Percentiles rank a stretch among this genome's conserved stretches.
phyloP scores from a whole-genome alignment of 441 rosid species.

The Pelargonium fulgidum region DNA sequence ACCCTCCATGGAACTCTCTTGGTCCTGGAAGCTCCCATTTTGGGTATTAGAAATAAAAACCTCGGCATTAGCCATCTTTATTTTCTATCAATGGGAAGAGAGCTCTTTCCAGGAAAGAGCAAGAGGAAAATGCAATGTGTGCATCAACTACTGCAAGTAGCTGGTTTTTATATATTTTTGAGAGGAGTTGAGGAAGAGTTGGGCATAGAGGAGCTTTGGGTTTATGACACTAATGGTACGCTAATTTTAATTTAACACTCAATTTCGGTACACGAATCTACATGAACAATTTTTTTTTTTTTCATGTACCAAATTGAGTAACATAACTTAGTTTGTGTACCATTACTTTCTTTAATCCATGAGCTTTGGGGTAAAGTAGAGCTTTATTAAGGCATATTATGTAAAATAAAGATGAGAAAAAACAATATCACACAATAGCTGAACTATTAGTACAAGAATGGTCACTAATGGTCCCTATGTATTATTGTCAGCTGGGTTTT shows the following conservation, averaged over 20 bases:
- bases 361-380: too few species aligned
- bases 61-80: constrained; percentile 31
- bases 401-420: too few species aligned
- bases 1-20: constrained; percentile 15
- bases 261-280: too few species aligned
- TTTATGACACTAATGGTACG: too few species aligned
- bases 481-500: neutral
- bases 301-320: too few species aligned
- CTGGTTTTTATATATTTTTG: constrained; percentile 6
- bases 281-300: too few species aligned
- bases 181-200: constrained; percentile 12
- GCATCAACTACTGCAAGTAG: constrained; percentile 8
- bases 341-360: too few species aligned
- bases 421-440: too few species aligned
- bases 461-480: neutral
- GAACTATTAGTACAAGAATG: neutral
- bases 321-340: too few species aligned
- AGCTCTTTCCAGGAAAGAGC: neutral
- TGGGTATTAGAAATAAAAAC: constrained; percentile 15
- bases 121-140: constrained; percentile 9
- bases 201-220: constrained; percentile 11
- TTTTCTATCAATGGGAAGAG: neutral
- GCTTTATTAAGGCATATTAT: too few species aligned
- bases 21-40: constrained; percentile 18
- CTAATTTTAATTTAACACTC: too few species aligned